Conservation (phyloP, 2,329 filamentous ascomycete genomes). For the Mycosphaerelloides madeirae region DNA sequence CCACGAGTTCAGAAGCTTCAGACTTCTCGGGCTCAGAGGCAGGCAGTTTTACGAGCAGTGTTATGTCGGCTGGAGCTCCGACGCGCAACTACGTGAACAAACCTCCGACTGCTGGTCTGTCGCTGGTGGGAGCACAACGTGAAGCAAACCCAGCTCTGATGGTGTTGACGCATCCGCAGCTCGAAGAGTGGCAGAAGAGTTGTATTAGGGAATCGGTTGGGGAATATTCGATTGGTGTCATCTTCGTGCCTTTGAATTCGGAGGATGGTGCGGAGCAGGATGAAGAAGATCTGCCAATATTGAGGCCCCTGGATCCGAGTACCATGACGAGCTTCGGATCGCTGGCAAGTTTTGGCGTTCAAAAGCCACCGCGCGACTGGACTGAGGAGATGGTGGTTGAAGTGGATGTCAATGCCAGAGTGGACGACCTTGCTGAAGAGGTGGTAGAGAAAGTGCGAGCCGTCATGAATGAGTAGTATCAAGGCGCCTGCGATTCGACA, state of each 20-base stretch:
- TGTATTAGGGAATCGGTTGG: constrained; percentile 5
- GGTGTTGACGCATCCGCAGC: constrained; percentile 7
- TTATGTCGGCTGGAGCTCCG: neutral
- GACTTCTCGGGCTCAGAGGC: neutral
- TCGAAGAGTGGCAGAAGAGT: constrained; percentile 6
- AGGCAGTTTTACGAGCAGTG: constrained; percentile 2
- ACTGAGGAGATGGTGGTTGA: constrained; percentile 5
- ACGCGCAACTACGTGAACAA: constrained; percentile 1
- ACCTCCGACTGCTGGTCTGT: neutral
- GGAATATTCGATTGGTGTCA: constrained; percentile 8
- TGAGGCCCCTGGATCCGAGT: constrained; percentile 6
- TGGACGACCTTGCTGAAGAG: constrained; percentile 4
- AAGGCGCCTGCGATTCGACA: no score
- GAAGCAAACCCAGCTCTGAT: constrained; percentile 3
- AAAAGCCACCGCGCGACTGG: constrained; percentile 1
- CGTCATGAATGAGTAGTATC: constrained; percentile 4
- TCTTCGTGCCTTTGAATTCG: constrained; percentile 8
- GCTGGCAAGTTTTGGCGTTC: neutral
- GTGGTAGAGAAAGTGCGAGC: constrained; percentile 2
- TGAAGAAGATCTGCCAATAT: constrained; percentile 7
- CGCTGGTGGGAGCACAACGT: neutral
- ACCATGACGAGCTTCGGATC: constrained; percentile 5
- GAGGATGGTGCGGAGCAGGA: neutral
- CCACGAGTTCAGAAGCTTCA: constrained; percentile 6
- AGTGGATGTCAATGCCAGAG: neutral